A percentile compares a stretch with the other conserved stretches of the same genome.
phyloP scores from a whole-genome alignment of 164 flowering plant genomes.

The Hamamelis virginiana region DNA sequence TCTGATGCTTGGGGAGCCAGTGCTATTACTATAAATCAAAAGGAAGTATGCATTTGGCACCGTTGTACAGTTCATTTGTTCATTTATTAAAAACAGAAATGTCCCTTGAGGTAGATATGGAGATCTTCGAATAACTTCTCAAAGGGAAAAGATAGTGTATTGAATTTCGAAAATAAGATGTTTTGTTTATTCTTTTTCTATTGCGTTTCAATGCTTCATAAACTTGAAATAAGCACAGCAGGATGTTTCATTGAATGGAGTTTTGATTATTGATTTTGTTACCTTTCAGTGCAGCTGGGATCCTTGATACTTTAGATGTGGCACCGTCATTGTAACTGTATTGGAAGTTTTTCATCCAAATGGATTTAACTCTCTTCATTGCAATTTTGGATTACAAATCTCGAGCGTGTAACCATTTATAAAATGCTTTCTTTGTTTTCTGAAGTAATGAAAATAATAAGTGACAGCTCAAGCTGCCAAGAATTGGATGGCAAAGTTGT shows the following conservation, averaged over 20 bases:
- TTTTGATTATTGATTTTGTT: neutral
- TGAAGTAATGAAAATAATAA: too few species aligned
- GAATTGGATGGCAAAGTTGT: too few species aligned
- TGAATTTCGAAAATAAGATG: constrained; percentile 22
- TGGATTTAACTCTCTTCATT: too few species aligned
- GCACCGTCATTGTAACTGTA: too few species aligned
- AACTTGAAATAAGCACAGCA: too few species aligned
- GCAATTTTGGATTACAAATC: too few species aligned
- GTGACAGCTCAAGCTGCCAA: too few species aligned
- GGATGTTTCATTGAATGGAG: neutral
- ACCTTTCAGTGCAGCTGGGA: neutral
- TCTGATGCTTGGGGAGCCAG: constrained; percentile 17
- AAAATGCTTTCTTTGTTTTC: too few species aligned
- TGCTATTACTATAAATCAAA: constrained; percentile 10
- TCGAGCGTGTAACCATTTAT: too few species aligned
- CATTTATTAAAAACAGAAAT: constrained; percentile 41
- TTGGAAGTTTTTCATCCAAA: too few species aligned
- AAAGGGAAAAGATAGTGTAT: constrained; percentile 18
- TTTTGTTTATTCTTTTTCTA: neutral
- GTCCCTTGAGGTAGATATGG: constrained; percentile 14
- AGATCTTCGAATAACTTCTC: constrained; percentile 10
- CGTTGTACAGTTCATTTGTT: constrained; percentile 67
- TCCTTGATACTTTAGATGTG: too few species aligned
- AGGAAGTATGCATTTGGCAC: constrained; percentile 14
- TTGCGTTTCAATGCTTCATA: neutral